Evolutionary conservation across 257 asterid genomes (phyloP), one percentile per base, ranked within the genome.

Genomic region (Gentiana dahurica): DNA sequence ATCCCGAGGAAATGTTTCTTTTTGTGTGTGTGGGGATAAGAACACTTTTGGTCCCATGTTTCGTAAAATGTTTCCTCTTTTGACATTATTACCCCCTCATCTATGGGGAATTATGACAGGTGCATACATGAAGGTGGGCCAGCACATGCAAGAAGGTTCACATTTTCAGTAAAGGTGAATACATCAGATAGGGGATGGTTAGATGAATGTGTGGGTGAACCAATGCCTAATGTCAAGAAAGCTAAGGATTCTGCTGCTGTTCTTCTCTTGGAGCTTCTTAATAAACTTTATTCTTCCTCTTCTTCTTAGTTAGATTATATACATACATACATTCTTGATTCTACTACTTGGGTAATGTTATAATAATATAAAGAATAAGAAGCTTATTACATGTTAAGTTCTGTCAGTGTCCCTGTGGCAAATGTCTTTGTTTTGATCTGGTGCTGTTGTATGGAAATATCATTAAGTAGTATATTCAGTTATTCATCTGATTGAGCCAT

Each of bases 141-240:
- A n/a, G 98, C 98, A 59, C 98, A 91, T 62, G 98, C 96, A 1
- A 91, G 85, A 76, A 81, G 83, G 76, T 91, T 91, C 62, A 91
- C 98, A 5, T 91, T 79, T 68, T 79, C 92, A 7, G 98, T 91
- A 39, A 79, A 95, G 2, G 94, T 91, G 8, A 91, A 91, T 60
- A 87, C 96, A 12, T 70, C 90, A 8, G 98, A 87, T 64, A 78
- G 72, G 70, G 98, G 98, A 54, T 85, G 85, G 94, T 83, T 94
- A 1, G 97, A 91, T 57, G 98, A 91, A 69, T 91, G 98, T 72
- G 68, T 91, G 0, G 98, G 97, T 38, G 96, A 91, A 61, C 94
- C 98, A 4, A 85, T 91, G 96, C 98, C 96, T 3, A 91, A 94
- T 61, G 98, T 91, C 57, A 91, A 91, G 86, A 91, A 85, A 70